phyloP scores from a whole-genome alignment of 2,329 filamentous ascomycete genomes.

The Dryadomyces quercus-mongolicae region DNA sequence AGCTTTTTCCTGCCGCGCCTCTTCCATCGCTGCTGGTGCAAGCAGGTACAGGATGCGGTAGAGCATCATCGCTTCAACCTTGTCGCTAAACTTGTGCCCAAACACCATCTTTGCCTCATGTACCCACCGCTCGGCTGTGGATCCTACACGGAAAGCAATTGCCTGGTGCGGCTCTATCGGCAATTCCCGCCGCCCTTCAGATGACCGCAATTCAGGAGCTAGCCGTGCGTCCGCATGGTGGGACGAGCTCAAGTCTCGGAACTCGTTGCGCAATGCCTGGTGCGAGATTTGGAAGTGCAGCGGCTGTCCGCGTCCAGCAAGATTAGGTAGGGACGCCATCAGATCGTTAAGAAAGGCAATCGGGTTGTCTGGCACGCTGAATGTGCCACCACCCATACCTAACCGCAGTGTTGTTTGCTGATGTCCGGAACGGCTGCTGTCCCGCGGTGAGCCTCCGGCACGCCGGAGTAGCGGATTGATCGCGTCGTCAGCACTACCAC shows the following conservation, averaged over 20 bases:
- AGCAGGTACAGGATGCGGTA: constrained; percentile 55
- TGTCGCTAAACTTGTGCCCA: constrained; percentile 54
- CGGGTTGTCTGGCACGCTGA: constrained; percentile 35
- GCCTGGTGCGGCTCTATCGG: constrained; percentile 55
- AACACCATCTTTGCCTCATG: constrained; percentile 86
- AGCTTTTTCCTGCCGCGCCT: constrained; percentile 59
- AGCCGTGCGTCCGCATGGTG: constrained; percentile 13
- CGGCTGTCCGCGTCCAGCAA: constrained; percentile 32
- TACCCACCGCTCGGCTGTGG: constrained; percentile 69
- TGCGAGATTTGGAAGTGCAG: constrained; percentile 49
- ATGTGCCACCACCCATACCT: constrained; percentile 33
- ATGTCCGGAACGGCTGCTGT: constrained; percentile 20
- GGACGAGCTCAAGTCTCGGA: constrained; percentile 38
- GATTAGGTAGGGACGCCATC: constrained; percentile 32
- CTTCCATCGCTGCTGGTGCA: constrained; percentile 73
- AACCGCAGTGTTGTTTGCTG: constrained; percentile 36
- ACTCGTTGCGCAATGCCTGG: constrained; percentile 32
- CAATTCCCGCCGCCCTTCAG: neutral
- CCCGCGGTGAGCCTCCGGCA: constrained; percentile 27
- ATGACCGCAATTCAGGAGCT: neutral
- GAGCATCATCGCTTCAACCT: constrained; percentile 53
- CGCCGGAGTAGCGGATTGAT: constrained; percentile 78
- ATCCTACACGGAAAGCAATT: constrained; percentile 59
- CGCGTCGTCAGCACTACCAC: constrained; percentile 61
- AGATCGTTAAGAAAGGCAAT: constrained; percentile 35